Evolutionary conservation across 371 early-diverging fungal species (phyloP).

Genomic region (Saksenaea vasiformis): DNA sequence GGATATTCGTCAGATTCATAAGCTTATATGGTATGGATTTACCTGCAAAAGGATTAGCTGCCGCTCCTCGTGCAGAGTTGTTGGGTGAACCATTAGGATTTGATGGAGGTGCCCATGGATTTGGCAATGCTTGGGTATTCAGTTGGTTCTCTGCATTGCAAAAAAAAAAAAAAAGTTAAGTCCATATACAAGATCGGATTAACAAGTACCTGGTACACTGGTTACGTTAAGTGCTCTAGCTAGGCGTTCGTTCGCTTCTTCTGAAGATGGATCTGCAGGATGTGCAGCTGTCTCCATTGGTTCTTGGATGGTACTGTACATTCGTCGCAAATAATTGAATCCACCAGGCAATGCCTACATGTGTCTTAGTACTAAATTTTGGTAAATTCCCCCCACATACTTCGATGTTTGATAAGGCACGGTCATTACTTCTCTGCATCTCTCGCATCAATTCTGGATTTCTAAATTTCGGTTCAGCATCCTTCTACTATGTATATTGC

Average conservation of each 20-base stretch:
- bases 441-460: constrained; percentile 85
- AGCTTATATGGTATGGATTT: constrained; percentile 12
- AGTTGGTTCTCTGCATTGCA: constrained; percentile 51
- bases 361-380: neutral
- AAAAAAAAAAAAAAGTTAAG: neutral
- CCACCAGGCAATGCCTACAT: constrained; percentile 74
- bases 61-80: constrained; percentile 1
- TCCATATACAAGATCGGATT: too few relatives aligned
- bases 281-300: constrained; percentile 64
- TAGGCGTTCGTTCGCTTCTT: constrained; percentile 70
- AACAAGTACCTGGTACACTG: constrained; percentile 42
- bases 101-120: constrained; percentile 73
- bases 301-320: constrained; percentile 77
- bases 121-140: constrained; percentile 82
- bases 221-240: constrained; percentile 70
- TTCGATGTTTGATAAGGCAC: constrained; percentile 86
- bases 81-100: constrained; percentile 8
- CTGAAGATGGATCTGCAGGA: constrained; percentile 41
- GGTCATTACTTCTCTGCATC: constrained; percentile 83
- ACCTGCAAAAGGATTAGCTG: constrained; percentile 50
- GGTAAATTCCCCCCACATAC: constrained; percentile 18
- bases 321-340: constrained; percentile 78
- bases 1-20: neutral
- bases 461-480: constrained; percentile 25
- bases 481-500: neutral